Evolutionary conservation across 345 rosid genomes (phyloP).

Genomic region (Aquilaria sinensis): DNA sequence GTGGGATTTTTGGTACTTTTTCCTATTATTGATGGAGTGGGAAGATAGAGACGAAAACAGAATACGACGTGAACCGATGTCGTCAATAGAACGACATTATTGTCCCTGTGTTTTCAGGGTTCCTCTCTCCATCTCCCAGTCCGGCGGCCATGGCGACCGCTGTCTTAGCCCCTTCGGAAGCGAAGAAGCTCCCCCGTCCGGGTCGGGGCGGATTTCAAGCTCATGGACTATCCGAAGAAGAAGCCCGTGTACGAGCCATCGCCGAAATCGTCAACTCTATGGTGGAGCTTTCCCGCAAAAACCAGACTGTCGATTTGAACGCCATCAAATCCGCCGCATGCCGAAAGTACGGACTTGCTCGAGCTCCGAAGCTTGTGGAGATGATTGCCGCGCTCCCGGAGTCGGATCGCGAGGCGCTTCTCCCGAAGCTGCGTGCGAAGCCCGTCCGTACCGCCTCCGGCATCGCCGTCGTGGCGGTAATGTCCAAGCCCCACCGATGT

Average conservation of each 20-base stretch:
- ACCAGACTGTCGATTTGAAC: constrained; percentile 92
- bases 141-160: constrained; percentile 53
- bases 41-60: too few species aligned
- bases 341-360: constrained; percentile 88
- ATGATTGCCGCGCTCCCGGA: constrained; percentile 98
- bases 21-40: too few species aligned
- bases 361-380: constrained; percentile 95
- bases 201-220: constrained; percentile 88
- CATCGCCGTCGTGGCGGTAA: constrained; percentile 94
- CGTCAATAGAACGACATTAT: too few species aligned
- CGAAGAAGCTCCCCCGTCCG: constrained; percentile 65
- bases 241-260: constrained; percentile 90
- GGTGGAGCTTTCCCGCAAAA: constrained; percentile 91
- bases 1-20: too few species aligned
- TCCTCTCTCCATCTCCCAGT: constrained; percentile 1
- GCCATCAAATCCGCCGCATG: constrained; percentile 80
- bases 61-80: too few species aligned
- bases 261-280: constrained; percentile 86
- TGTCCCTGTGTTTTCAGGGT: too few species aligned
- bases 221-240: constrained; percentile 86
- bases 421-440: constrained; percentile 97
- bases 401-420: constrained; percentile 78
- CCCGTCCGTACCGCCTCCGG: constrained; percentile 98
- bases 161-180: constrained; percentile 29
- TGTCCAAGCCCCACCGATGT: constrained; percentile 98